phyloP scores from a whole-genome alignment of 768 basidiomycete species.

The Vararia minispora region DNA sequence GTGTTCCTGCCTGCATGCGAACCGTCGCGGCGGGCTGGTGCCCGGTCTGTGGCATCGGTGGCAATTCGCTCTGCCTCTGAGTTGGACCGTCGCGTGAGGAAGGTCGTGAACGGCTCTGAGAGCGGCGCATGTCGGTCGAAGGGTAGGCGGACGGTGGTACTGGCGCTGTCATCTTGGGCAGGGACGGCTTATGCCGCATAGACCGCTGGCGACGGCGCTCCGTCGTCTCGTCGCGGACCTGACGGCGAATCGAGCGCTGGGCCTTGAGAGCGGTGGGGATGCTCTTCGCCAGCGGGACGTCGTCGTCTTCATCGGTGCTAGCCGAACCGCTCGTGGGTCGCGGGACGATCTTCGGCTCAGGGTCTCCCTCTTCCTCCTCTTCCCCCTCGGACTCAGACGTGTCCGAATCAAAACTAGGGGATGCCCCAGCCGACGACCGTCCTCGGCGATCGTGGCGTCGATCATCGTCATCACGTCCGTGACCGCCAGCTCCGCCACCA shows the following conservation, averaged over 20 bases:
- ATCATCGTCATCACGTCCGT: slow-evolving; percentile 25
- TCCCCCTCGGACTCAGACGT: slow-evolving; percentile 33
- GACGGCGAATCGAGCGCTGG: slow-evolving; percentile 66
- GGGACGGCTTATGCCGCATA: slow-evolving; percentile 11
- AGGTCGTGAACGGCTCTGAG: too few species aligned
- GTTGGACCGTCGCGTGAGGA: too few species aligned
- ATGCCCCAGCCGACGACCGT: slow-evolving; percentile 19
- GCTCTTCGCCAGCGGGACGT: slow-evolving; percentile 72
- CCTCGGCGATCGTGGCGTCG: slow-evolving; percentile 26
- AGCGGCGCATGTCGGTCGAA: slow-evolving; percentile 1
- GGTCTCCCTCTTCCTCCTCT: slow-evolving; percentile 30
- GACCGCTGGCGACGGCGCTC: slow-evolving; percentile 31
- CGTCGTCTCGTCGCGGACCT: slow-evolving; percentile 60
- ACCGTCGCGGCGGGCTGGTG: too few species aligned
- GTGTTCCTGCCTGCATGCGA: too few species aligned
- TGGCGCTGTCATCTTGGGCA: neutral
- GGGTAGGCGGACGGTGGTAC: slow-evolving; percentile 2
- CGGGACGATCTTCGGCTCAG: slow-evolving; percentile 1
- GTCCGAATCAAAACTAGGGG: slow-evolving; percentile 22
- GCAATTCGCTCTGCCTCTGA: neutral
- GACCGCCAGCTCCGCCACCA: slow-evolving; percentile 18
- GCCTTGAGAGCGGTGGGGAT: slow-evolving; percentile 78
- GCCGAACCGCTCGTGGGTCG: slow-evolving; percentile 12
- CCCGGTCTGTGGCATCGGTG: neutral
- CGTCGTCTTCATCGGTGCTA: slow-evolving; percentile 36